Percentiles rank a stretch among this genome's conserved stretches.
Conservation (phyloP, 495 filamentous ascomycete genomes). For the Oleoguttula mirabilis region DNA sequence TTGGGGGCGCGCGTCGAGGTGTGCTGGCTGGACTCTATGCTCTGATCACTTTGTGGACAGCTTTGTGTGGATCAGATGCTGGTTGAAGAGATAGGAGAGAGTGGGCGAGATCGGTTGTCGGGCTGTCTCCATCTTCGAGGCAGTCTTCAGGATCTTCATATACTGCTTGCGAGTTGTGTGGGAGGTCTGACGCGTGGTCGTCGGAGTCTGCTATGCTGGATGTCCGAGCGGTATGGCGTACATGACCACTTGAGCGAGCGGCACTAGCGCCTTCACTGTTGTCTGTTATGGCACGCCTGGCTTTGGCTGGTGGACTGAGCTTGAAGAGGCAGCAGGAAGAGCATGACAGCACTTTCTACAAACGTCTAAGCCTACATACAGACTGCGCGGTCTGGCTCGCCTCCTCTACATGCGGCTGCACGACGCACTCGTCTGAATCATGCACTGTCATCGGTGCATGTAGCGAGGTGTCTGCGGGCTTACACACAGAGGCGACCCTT, state of each 20-base stretch:
- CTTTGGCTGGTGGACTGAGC: not conserved
- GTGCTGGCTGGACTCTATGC: slow-evolving; percentile 26
- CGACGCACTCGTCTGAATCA: slow-evolving; percentile 29
- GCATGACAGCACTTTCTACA: slow-evolving; percentile 23
- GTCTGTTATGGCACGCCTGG: slow-evolving; percentile 8
- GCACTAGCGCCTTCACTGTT: slow-evolving; percentile 19
- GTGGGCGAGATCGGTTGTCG: slow-evolving; percentile 23
- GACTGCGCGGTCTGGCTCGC: slow-evolving; percentile 18
- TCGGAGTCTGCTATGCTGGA: slow-evolving; percentile 16
- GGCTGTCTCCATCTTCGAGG: slow-evolving; percentile 18
- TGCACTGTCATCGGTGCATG: slow-evolving; percentile 5
- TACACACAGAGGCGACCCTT: slow-evolving; percentile 15
- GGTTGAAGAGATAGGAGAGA: slow-evolving; percentile 21
- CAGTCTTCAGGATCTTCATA: slow-evolving; percentile 27
- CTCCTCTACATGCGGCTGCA: slow-evolving; percentile 13
- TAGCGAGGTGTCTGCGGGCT: slow-evolving; percentile 14
- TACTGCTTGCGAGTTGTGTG: slow-evolving; percentile 8
- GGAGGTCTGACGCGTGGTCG: not conserved
- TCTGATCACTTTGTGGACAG: slow-evolving; percentile 28
- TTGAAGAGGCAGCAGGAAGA: slow-evolving; percentile 19
- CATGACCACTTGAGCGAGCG: not conserved
- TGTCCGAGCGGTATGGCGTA: slow-evolving; percentile 6
- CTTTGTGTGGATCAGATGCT: slow-evolving; percentile 18
- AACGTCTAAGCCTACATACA: slow-evolving; percentile 24
- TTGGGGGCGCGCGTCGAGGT: slow-evolving; percentile 28